Evolutionary conservation across 352 stramenopile species (phyloP), one percentile per base, ranked within the genome.

Genomic region (Globisporangium echinulatum): DNA sequence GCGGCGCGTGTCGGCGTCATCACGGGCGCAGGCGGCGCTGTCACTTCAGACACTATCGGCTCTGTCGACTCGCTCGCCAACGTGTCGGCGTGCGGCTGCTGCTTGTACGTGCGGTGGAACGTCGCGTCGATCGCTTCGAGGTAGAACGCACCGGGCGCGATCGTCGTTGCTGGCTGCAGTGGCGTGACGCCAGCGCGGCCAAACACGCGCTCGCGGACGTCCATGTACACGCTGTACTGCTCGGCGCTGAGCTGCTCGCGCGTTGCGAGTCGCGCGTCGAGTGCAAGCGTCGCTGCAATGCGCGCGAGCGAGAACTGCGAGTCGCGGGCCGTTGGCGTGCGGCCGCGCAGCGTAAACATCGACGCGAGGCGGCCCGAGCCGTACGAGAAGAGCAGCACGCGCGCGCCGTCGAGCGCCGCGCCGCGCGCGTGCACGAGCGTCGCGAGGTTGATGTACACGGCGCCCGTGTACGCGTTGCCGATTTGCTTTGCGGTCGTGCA

Each of bases 381-480:
- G 75, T 99, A 99, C 46, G 92, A 98, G 71, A 99, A 99, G 8
- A 99, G 72, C 17, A 97, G 69, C 11, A 97, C 77, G 11, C 74
- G 78, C 68, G 98, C 92, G 44, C 74, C 82, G 1, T 59, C 63
- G 10, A 97, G 68, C 13, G 66, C 76, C 33, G 54, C 69, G 33
- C 57, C 77, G 63, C 66, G 77, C 42, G 68, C 56, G 56, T 75
- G 73, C 39, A 99, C 80, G 6, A 99, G 74, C 43, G 87, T 97
- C 6, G 92, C 88, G 37, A 99, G 69, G 65, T 98, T 98, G 37
- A 98, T 80, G 73, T 99, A 99, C 15, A 99, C 88, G 11, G 90
- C 91, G 10, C 95, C 97, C 2, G 96, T 98, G 78, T 99, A 99
- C 46, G 87, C 98, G 75, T 99, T 99, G 40, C 97, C 97, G 10